Evolutionary conservation across 192 early-diverging fungal genomes (phyloP).

Genomic region (Coemansia sp.): DNA sequence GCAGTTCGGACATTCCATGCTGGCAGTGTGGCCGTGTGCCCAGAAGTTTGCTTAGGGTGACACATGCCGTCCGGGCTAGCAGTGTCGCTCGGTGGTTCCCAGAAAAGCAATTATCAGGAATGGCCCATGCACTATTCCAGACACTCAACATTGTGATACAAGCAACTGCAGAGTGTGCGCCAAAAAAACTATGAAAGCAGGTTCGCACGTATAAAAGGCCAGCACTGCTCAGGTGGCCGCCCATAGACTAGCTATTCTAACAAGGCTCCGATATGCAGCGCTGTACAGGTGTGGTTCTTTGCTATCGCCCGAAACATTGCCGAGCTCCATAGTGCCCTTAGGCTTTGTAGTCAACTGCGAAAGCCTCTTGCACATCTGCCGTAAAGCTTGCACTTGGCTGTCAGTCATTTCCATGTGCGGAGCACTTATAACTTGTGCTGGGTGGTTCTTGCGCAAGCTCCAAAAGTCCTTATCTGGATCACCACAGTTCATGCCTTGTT

Average conservation of each 20-base stretch:
- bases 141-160: no score
- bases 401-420: conserved; percentile 12
- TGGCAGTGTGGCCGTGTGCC: neutral
- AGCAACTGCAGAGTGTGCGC: no score
- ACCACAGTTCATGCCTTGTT: neutral
- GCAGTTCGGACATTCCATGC: neutral
- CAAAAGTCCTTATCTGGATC: conserved; percentile 1
- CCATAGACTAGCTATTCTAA: neutral
- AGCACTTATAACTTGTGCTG: conserved; percentile 4
- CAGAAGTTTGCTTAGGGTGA: no score
- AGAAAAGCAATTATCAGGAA: no score
- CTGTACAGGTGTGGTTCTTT: neutral
- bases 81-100: no score
- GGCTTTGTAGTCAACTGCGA: neutral
- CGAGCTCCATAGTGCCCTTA: neutral
- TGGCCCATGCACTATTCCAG: no score
- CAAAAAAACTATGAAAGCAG: no score
- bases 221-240: neutral
- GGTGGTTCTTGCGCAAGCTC: conserved; percentile 7
- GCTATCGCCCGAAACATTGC: neutral
- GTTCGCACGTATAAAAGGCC: no score
- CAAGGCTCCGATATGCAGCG: neutral
- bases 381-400: conserved; percentile 8
- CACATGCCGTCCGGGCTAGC: no score
- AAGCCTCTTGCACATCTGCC: conserved; percentile 12